A percentile compares a stretch with the other conserved stretches of the same genome.
Conservation (phyloP, 352 stramenopile species). For the Phytophthora brassicae region DNA sequence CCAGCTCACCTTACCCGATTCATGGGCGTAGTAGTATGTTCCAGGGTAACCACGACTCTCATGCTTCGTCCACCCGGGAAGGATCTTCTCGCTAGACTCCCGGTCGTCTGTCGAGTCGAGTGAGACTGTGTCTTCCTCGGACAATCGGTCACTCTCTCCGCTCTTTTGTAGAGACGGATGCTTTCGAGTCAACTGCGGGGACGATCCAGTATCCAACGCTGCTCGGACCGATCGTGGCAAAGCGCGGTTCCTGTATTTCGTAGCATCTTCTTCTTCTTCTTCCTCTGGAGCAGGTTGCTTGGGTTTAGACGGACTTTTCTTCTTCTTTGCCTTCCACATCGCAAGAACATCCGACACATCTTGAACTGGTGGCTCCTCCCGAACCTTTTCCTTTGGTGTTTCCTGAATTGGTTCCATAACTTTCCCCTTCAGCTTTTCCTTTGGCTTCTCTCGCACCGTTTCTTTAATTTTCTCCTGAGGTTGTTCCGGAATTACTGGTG, state of each 20-base stretch:
- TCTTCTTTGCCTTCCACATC: slow-evolving; percentile 54
- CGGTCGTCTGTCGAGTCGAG: slow-evolving; percentile 41
- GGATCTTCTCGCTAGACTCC: slow-evolving; percentile 36
- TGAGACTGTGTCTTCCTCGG: slow-evolving; percentile 54
- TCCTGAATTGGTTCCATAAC: slow-evolving; percentile 9
- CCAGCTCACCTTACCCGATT: slow-evolving; percentile 66
- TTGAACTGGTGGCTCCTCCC: slow-evolving; percentile 17
- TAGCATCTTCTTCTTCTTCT: slow-evolving; percentile 17
- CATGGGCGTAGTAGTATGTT: slow-evolving; percentile 69
- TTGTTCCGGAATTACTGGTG: slow-evolving; percentile 18
- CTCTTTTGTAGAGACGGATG: slow-evolving; percentile 40
- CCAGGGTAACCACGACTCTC: slow-evolving; percentile 66
- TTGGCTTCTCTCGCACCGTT: slow-evolving; percentile 9
- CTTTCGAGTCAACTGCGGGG: slow-evolving; percentile 21
- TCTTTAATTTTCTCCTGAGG: slow-evolving; percentile 10
- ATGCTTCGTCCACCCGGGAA: slow-evolving; percentile 59
- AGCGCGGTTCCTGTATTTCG: slow-evolving; percentile 15
- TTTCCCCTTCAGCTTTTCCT: slow-evolving; percentile 7
- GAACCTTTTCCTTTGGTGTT: slow-evolving; percentile 1
- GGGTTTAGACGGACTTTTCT: slow-evolving; percentile 19
- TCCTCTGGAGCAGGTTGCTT: slow-evolving; percentile 17
- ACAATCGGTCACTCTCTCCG: slow-evolving; percentile 36
- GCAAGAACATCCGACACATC: slow-evolving; percentile 48
- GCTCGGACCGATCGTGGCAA: slow-evolving; percentile 9
- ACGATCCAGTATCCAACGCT: slow-evolving; percentile 9